These are phyloP conservation scores for Vinca major DNA, from an alignment of 305 asterid genomes.

Conservation along the genomic window DNA sequence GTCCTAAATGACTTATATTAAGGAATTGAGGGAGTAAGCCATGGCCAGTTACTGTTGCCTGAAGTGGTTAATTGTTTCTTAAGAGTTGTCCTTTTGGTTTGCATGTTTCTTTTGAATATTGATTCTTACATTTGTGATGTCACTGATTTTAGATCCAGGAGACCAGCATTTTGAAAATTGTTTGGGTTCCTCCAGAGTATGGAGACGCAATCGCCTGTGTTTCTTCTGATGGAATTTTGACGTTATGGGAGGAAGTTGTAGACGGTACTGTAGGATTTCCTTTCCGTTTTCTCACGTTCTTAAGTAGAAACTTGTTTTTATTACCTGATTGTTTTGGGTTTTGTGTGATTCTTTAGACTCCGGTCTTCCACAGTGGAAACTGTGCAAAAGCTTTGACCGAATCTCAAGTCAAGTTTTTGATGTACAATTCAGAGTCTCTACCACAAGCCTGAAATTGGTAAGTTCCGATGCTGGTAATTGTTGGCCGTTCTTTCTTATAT, in stretches of 20 bases:
- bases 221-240: conserved; percentile 56
- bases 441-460: conserved; percentile 67
- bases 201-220: conserved; percentile 87
- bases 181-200: conserved; percentile 83
- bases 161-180: conserved; percentile 51
- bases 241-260: conserved; percentile 73
- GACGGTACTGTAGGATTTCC: conserved; percentile 39
- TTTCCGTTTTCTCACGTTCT: neutral
- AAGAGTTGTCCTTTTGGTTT: neutral
- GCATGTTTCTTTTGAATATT: neutral
- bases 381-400: conserved; percentile 57
- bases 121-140: neutral
- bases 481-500: neutral
- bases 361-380: conserved; percentile 53
- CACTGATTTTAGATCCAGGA: conserved; percentile 41
- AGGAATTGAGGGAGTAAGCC: no score
- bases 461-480: conserved; percentile 14
- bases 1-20: no score
- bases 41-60: no score
- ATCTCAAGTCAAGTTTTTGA: conserved; percentile 52
- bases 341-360: conserved; percentile 36
- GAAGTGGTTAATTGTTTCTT: no score
- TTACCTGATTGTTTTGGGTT: conserved; percentile 12
- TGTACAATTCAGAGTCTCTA: conserved; percentile 62
- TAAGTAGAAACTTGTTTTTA: neutral